Base-by-base conservation (phyloP, 257 asterid genomes). In the Solanum etuberosum region DNA sequence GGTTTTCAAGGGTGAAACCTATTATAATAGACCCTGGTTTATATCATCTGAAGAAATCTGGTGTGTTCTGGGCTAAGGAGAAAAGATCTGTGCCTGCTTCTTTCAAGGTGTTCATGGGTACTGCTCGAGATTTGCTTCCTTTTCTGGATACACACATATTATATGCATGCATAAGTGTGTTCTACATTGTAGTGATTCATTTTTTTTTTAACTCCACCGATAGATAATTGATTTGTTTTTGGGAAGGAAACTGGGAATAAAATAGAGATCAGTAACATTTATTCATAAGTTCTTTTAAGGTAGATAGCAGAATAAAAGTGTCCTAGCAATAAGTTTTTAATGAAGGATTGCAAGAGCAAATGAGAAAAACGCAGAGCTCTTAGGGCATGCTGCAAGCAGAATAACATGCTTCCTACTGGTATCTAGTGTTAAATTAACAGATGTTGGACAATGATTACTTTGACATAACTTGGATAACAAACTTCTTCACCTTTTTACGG, bases 11-110 rank as follows among this genome's bases (percentile, higher is more conserved):
- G 85, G 98, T 92, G 7, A 90, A 94, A 89, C 99, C 99, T 89
- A 93, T 97, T 73, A 92, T 96, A 35, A 92, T 97, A 83, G 99
- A 97, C 91, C 98, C 99, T 61, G 98, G 98, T 89, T 89, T 96
- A 51, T 97, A 97, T 89, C 99, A 97, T 92, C 86, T 93, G 20
- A 94, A 92, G 92, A 96, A 90, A 95, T 96, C 98, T 38, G 97
- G 98, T 59, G 99, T 97, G 27, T 97, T 96, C 89, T 97, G 98
- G 99, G 99, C 99, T 42, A 97, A 95, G 88, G 98, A 97, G 93
- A 96, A 92, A 85, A 91, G 99, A 90, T 95, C 97, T 1, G 20
- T 95, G 87, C 99, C 99, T 59, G 98, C 94, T 83, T 92, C 99
- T 68, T 97, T 96, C 91, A 97, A 94, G 93, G 87, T 96, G 88